A percentile compares a stretch with the other conserved stretches of the same genome.
phyloP scores from a whole-genome alignment of 108 stramenopile species.

The Cyclostephanos tholiformis region DNA sequence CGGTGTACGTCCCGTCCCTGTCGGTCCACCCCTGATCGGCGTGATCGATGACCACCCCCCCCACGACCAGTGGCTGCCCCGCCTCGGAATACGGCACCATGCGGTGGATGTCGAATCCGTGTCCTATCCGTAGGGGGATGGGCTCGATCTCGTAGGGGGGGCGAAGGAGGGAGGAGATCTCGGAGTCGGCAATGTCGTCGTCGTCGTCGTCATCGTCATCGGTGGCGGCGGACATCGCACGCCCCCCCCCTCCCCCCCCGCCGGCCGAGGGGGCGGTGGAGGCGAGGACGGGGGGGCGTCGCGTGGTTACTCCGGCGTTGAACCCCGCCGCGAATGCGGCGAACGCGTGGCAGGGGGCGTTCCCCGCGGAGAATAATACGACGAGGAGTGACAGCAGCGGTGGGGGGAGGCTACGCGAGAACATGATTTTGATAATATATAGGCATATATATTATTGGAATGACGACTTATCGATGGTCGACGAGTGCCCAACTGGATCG shows the following conservation, averaged over 20 bases:
- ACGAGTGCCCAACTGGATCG: too few relatives aligned
- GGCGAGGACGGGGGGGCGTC: not conserved
- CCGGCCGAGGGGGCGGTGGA: not conserved
- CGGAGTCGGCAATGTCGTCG: constrained; percentile 4
- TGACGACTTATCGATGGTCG: too few relatives aligned
- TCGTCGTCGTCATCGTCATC: constrained; percentile 1
- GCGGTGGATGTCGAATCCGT: constrained; percentile 97
- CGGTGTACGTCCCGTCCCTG: constrained; percentile 79
- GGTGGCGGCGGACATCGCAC: not conserved
- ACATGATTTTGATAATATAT: not conserved
- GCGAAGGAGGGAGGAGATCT: constrained; percentile 52
- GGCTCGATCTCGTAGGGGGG: constrained; percentile 85
- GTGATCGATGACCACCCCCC: constrained; percentile 85
- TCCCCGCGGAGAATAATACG: not conserved
- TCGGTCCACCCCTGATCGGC: constrained; percentile 87
- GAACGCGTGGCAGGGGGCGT: not conserved
- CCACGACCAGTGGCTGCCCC: constrained; percentile 91
- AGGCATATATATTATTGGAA: too few relatives aligned
- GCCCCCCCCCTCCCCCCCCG: not conserved
- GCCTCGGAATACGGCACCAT: constrained; percentile 86
- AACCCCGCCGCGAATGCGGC: not conserved
- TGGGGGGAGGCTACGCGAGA: not conserved
- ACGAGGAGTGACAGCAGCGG: not conserved
- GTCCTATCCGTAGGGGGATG: constrained; percentile 85
- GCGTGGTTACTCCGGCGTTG: not conserved